Percentiles rank a stretch among this genome's conserved stretches.
Conservation (phyloP, 2,329 filamentous ascomycete genomes). For the Calonectria montana region DNA sequence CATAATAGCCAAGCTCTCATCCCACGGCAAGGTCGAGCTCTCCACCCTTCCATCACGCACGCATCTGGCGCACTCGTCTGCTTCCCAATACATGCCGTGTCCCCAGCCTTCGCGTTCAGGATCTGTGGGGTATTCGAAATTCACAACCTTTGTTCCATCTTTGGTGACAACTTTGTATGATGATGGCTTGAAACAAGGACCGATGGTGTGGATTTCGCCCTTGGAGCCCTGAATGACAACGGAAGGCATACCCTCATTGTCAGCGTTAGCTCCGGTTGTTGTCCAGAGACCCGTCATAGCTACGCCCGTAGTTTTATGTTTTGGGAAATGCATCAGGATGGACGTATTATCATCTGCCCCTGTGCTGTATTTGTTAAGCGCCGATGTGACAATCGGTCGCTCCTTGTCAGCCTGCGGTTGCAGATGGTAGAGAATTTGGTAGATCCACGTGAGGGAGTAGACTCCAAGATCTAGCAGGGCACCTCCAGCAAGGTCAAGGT, state of each 20-base stretch:
- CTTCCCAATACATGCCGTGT: constrained; percentile 8
- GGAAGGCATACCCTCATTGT: background rate
- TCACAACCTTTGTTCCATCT: background rate
- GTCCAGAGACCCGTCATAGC: constrained; percentile 59
- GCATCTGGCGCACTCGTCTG: constrained; percentile 3
- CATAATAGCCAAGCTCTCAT: constrained; percentile 9
- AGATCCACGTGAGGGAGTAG: constrained; percentile 88
- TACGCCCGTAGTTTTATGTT: constrained; percentile 74
- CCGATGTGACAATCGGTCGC: constrained; percentile 54
- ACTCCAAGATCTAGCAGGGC: constrained; percentile 85
- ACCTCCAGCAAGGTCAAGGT: constrained; percentile 82
- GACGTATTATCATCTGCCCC: constrained; percentile 81
- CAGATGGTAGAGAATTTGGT: constrained; percentile 86
- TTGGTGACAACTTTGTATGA: background rate
- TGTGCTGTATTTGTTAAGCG: constrained; percentile 77
- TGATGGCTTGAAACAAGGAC: background rate
- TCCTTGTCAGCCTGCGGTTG: constrained; percentile 67
- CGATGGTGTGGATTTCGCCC: background rate
- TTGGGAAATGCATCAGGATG: constrained; percentile 79
- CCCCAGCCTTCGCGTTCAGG: background rate
- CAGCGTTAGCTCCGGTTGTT: background rate
- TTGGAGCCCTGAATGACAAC: constrained; percentile 2
- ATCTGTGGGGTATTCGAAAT: background rate
- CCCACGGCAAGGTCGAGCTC: constrained; percentile 1
- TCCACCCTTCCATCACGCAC: background rate